Evolutionary conservation across 1,284 basidiomycete species (phyloP), one percentile per base, ranked within the genome.

Genomic region (Tremellales sp.): DNA sequence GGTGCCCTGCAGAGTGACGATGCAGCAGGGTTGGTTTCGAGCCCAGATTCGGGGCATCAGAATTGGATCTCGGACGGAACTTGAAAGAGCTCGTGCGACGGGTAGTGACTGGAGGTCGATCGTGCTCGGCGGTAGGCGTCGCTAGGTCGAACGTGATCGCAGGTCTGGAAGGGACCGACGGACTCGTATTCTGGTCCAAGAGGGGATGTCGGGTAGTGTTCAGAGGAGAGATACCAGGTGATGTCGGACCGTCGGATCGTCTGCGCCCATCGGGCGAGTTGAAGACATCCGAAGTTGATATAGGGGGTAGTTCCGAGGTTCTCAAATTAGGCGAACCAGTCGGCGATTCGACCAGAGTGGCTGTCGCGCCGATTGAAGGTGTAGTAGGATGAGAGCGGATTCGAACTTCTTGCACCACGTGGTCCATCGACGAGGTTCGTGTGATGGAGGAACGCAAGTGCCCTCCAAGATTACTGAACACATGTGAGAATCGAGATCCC

Each of bases 401-500:
- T 29, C 26, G 11, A 31, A 24, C 4, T 26, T 3, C 2, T 22
- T 22, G 8, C 23, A 21, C 15, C 36, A 27, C 10, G 37, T 60
- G 48, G 13, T 68, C 64, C 45, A 60, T 53, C 4, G 64, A 58
- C 13, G 52, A 19, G 3, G 62, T 58, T 17, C 64, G 45, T 11
- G 53, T 53, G 39, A 64, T 48, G 5, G 48, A 46, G 2, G 52
- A 49, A 12, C 57, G 52, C 25, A 67, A 51, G 43, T 66, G 69
- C 5, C 54, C 61, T 3, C 60, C 57, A 17, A 69, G 45, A 45
- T 61, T 67, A 13, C 60, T 44, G 13, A 72, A 55, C 10, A 56
- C 68, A 4, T 60, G 49, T 0, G 64, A 61, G 1, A 72, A 40
- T n/a, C 68, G 61, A 21, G 40, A 40, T 24, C 67, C 59, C 3